Conservation (phyloP, 2,329 filamentous ascomycete species). For the Claviceps purpurea region DNA sequence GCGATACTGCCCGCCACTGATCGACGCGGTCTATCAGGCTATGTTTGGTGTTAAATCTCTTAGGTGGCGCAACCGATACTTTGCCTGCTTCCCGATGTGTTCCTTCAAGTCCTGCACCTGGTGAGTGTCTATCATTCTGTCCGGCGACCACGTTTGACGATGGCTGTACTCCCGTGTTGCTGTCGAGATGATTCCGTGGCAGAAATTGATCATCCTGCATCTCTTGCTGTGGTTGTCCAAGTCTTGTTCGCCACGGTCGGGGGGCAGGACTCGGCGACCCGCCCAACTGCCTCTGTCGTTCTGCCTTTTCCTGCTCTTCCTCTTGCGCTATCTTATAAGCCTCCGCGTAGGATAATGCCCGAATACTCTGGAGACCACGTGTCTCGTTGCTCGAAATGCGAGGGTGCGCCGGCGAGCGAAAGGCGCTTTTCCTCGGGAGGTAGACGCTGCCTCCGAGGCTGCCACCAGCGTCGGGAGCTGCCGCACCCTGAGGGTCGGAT, state of each 20-base stretch:
- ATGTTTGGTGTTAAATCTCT: not conserved
- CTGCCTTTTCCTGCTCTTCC: constrained; percentile 17
- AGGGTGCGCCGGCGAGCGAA: constrained; percentile 17
- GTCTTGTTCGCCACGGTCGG: constrained; percentile 26
- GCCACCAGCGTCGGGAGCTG: constrained; percentile 6
- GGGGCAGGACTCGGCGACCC: constrained; percentile 40
- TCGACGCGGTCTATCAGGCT: constrained; percentile 5
- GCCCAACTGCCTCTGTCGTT: constrained; percentile 18
- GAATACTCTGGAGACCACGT: constrained; percentile 15
- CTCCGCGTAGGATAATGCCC: constrained; percentile 27
- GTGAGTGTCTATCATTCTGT: constrained; percentile 5
- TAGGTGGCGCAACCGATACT: not conserved
- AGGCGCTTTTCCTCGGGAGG: constrained; percentile 9
- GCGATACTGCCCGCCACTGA: constrained; percentile 5
- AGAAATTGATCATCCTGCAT: constrained; percentile 15
- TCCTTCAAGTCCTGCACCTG: not conserved
- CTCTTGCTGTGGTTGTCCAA: constrained; percentile 16
- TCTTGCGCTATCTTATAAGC: constrained; percentile 24
- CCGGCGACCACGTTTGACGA: constrained; percentile 7
- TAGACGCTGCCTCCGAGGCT: not conserved
- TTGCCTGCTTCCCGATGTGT: not conserved
- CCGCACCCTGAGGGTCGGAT: constrained; percentile 13
- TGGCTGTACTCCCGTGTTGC: constrained; percentile 8
- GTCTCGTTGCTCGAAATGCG: constrained; percentile 21
- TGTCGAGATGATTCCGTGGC: constrained; percentile 19